Percentiles rank a stretch among this genome's conserved stretches.
phyloP scores from a whole-genome alignment of 192 early-diverging fungal species.

The Podila epicladia region DNA sequence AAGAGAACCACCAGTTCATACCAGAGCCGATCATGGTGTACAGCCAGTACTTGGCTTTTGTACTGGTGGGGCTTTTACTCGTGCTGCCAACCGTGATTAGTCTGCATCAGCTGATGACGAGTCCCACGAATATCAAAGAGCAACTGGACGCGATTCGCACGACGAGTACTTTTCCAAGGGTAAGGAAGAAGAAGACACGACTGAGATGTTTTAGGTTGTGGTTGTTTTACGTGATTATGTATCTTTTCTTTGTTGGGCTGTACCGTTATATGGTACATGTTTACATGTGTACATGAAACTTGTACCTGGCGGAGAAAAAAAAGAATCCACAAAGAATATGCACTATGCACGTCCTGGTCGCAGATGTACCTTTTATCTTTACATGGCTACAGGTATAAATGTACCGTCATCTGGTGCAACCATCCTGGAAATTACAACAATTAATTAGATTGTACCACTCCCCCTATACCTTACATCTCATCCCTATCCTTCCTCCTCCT shows the following conservation, averaged over 20 bases:
- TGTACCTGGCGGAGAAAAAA: too few species aligned
- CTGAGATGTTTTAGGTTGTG: too few species aligned
- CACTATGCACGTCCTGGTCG: too few species aligned
- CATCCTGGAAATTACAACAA: too few species aligned
- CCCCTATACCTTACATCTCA: too few species aligned
- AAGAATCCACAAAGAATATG: too few species aligned
- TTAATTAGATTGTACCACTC: too few species aligned
- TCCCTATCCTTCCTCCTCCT: background rate
- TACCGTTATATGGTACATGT: too few species aligned
- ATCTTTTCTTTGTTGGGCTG: background rate
- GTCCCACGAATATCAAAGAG: conserved; percentile 18
- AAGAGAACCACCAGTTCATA: conserved; percentile 9
- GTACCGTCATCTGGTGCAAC: too few species aligned
- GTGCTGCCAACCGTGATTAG: conserved; percentile 21
- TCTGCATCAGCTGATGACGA: conserved; percentile 13
- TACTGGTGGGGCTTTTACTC: conserved; percentile 3
- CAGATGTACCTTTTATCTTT: background rate
- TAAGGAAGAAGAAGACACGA: background rate
- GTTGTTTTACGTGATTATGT: too few species aligned
- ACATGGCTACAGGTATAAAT: too few species aligned
- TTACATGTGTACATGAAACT: too few species aligned
- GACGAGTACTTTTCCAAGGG: conserved; percentile 23
- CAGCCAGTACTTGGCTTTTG: conserved; percentile 14
- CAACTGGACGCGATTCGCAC: conserved; percentile 11
- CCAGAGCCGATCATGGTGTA: background rate